Base-by-base conservation (phyloP, 257 asterid genomes). In the Dorcoceras hygrometricum region DNA sequence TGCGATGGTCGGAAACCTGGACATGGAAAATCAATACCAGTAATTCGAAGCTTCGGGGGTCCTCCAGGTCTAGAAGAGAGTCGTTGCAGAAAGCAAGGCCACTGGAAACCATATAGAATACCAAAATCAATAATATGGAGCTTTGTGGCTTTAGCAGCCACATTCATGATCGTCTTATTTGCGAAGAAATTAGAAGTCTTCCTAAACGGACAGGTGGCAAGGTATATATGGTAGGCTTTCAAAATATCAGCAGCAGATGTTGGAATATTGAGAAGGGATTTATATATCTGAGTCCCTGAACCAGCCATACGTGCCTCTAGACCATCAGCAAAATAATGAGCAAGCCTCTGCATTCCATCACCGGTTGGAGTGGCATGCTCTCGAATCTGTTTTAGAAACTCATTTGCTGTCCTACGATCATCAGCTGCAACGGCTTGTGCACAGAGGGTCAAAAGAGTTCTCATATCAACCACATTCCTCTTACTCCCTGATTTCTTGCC, bases 361-460 rank as follows among this genome's bases (percentile, higher is more conserved):
- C 86, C 89, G 0, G 74, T 72, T 3, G 72, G 74, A 16, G 70
- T 59, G n/a, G 95, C 75, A 26, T 87, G 81, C 39, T 85, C 76
- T 24, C 95, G 77, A 3, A 89, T 79, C 79, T 85, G 91, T 80
- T 80, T 85, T 56, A 89, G 77, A 73, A 82, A 84, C 57, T 85
- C 91, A 48, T 71, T 77, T 4, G 90, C 95, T 0, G 81, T 76
- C 68, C 89, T 78, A 39, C 79, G 84, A 58, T 89, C 91, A 75
- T 87, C 86, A 2, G 88, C 82, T 43, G 91, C 95, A 70, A 89
- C 89, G 3, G 97, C 91, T 77, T 89, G 89, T 43, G 97, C 97
- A 65, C 89, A 87, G 5, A 85, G 89, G 50, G 84, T 83, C 78
- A 89, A 72, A 5, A 89, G 67, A 23, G 86, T 82, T 69, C 97